A percentile compares a stretch with the other conserved stretches of the same genome.
These are phyloP conservation scores for Trichoderma sp. DNA, from an alignment of 2,329 filamentous ascomycete genomes.

Conservation along the genomic window DNA sequence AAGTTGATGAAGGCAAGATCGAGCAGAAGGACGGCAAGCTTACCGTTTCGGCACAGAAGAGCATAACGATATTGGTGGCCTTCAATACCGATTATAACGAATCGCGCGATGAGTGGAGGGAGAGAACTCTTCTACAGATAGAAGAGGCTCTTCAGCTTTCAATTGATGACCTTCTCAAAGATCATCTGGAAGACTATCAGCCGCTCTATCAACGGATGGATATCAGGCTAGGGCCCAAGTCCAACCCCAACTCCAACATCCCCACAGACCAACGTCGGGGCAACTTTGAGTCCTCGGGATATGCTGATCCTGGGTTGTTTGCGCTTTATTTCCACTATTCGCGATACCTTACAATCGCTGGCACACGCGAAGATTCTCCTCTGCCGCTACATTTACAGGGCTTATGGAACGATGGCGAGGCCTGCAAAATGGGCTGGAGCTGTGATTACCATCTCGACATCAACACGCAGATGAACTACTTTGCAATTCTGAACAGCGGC, in stretches of 20 bases:
- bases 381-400: constrained; percentile 23
- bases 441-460: constrained; percentile 25
- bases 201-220: constrained; percentile 16
- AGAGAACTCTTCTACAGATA: background rate
- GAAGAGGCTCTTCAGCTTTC: constrained; percentile 5
- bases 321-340: constrained; percentile 24
- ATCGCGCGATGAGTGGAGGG: constrained; percentile 1
- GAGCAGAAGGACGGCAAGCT: constrained; percentile 8
- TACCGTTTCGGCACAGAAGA: constrained; percentile 11
- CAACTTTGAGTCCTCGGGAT: constrained; percentile 14
- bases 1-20: constrained; percentile 7
- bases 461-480: constrained; percentile 26
- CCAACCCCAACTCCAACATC: background rate
- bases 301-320: constrained; percentile 20
- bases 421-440: constrained; percentile 26
- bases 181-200: constrained; percentile 19
- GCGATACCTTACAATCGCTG: constrained; percentile 23
- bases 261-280: constrained; percentile 14
- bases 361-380: constrained; percentile 20
- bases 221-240: constrained; percentile 6
- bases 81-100: constrained; percentile 20
- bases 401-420: constrained; percentile 24
- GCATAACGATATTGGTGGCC: constrained; percentile 12
- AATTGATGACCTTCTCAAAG: constrained; percentile 3
- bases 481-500: constrained; percentile 12